Evolutionary conservation across 202 grass and related monocot genomes (phyloP).

Genomic region (Musa balbisiana): DNA sequence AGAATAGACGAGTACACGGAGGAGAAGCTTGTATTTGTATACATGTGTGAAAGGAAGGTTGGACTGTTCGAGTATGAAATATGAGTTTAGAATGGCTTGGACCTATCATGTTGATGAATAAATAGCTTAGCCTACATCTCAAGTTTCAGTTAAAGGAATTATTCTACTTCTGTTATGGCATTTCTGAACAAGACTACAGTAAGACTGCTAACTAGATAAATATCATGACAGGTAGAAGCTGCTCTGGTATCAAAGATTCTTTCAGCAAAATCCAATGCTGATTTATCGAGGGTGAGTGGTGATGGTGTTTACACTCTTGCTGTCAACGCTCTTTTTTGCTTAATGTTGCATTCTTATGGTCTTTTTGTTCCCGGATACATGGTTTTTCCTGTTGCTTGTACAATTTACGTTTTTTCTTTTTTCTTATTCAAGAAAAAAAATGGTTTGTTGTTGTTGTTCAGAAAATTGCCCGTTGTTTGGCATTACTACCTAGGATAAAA

Average conservation of each 20-base stretch:
- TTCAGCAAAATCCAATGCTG: conserved; percentile 34
- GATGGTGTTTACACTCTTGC: neutral
- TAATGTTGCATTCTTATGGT: neutral
- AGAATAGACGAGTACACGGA: too few relatives aligned
- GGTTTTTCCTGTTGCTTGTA: neutral
- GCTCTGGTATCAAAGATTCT: conserved; percentile 52
- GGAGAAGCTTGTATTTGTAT: neutral
- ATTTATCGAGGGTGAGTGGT: conserved; percentile 54
- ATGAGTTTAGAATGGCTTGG: neutral
- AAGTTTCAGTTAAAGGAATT: neutral
- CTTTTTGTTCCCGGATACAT: neutral
- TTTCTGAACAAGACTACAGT: neutral
- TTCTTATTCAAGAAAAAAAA: conserved; percentile 10
- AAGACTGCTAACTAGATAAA: conserved; percentile 4
- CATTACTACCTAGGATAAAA: conserved; percentile 58
- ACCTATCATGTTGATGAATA: neutral
- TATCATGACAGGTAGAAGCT: conserved; percentile 57
- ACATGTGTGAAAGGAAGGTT: neutral
- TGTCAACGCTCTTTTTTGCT: neutral
- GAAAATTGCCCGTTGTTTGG: conserved; percentile 62
- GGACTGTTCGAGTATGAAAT: neutral
- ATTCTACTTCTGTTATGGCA: neutral
- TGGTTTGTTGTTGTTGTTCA: too few relatives aligned
- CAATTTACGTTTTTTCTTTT: neutral
- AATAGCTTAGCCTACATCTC: neutral